Evolutionary conservation across 2,329 filamentous ascomycete species (phyloP).

Genomic region (Talaromyces atroroseus): DNA sequence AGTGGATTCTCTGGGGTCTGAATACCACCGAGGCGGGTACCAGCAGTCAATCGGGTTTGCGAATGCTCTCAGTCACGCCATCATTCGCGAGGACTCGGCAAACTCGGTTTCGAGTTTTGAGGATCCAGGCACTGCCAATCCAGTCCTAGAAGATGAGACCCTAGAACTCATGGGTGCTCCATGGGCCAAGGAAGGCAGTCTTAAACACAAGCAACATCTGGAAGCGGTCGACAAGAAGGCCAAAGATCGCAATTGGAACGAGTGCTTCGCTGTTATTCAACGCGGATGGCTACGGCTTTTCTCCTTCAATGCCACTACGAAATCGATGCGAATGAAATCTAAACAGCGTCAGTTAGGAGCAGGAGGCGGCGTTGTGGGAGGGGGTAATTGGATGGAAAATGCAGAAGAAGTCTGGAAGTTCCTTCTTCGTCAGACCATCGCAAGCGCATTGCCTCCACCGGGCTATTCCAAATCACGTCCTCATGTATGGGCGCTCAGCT

Average conservation of each 20-base stretch:
- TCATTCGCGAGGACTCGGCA: constrained; percentile 72
- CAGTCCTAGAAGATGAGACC: constrained; percentile 84
- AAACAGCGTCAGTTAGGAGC: constrained; percentile 51
- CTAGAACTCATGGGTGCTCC: constrained; percentile 89
- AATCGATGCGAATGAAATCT: constrained; percentile 63
- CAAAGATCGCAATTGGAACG: constrained; percentile 89
- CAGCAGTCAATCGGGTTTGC: constrained; percentile 97
- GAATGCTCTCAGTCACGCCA: constrained; percentile 91
- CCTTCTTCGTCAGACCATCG: constrained; percentile 82
- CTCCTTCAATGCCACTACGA: constrained; percentile 74
- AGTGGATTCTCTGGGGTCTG: constrained; percentile 80
- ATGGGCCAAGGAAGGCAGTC: constrained; percentile 94
- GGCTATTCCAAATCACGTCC: constrained; percentile 88
- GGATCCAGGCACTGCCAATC: constrained; percentile 55
- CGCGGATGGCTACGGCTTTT: constrained; percentile 93
- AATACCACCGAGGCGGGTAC: constrained; percentile 64
- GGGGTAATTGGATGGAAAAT: constrained; percentile 97
- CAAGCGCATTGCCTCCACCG: constrained; percentile 79
- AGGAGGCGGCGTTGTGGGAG: constrained; percentile 70
- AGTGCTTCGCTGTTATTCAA: constrained; percentile 93
- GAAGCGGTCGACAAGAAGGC: constrained; percentile 86
- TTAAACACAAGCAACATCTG: constrained; percentile 94
- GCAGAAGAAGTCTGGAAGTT: constrained; percentile 85
- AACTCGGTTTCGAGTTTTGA: constrained; percentile 50
- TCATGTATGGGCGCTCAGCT: constrained; percentile 87